Base-by-base conservation (phyloP, 768 basidiomycete species). In the Hemileccinum impolitum region DNA sequence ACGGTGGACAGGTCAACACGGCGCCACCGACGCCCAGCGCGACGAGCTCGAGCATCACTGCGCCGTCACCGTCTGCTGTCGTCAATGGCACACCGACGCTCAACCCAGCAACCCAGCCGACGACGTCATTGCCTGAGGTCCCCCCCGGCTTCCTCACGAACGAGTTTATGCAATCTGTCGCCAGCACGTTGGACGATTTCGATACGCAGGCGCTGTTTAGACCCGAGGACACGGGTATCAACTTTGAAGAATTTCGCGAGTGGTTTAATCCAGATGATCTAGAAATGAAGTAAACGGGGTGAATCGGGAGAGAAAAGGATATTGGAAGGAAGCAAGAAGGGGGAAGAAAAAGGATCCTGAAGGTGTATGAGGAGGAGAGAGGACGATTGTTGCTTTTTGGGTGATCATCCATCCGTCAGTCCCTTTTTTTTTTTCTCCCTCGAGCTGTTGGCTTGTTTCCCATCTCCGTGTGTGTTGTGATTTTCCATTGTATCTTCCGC, bases 241-340 rank as follows among this genome's bases (percentile, higher is more conserved):
- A 84, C 59, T 85, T 86, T 55, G 85, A 85, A 59, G 85, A 86
- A 58, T 87, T 87, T 66, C 81, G 82, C 47, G 81, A 85, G 58
- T 87, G 85, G 85, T 86, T 88, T 56, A 83, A 81, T 60, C 77
- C 75, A 6, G 78, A 82, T 25, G 66, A 68, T 53, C 38, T 68
- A 50, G 66, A 65, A 1, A 56, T 67, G 47, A 67, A 65, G 55
- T 63, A 38, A 54, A 23, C 6, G 23, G 23, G 23, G 23, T 3
- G 6, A 23, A 23, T 3, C 23, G 23, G 23, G 23, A 23, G 23
- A 23, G 23, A 23, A 23, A 23, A 23, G 23, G 23, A 23, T 23
- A 23, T 23, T 23, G 23, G 23, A 23, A 23, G 23, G 23, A 23
- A 23, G 23, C 23, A 23, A 6, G 23, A 23, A 23, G 23, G 23